phyloP scores from a whole-genome alignment of 768 basidiomycete species.

The Pleurotus eryngii region DNA sequence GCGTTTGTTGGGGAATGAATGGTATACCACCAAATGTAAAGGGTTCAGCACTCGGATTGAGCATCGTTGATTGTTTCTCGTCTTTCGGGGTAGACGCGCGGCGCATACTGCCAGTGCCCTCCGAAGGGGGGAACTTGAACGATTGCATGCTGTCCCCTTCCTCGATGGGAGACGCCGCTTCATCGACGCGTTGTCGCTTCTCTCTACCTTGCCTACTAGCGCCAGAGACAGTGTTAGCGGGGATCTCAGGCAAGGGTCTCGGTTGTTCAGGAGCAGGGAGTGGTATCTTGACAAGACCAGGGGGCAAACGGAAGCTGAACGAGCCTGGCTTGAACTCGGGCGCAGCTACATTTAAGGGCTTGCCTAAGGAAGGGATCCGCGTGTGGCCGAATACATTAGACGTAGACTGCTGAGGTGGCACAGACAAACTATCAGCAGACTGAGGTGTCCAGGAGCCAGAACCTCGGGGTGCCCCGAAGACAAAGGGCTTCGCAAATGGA shows the following conservation, averaged over 20 bases:
- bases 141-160: conserved; percentile 60
- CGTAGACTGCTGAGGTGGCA: conserved; percentile 25
- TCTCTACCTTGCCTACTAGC: conserved; percentile 67
- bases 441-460: conserved; percentile 28
- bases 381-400: conserved; percentile 33
- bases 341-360: conserved; percentile 76
- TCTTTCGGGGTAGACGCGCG: conserved; percentile 39
- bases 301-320: conserved; percentile 76
- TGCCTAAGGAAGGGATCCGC: conserved; percentile 50
- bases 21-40: conserved; percentile 63
- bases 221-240: conserved; percentile 38
- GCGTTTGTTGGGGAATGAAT: conserved; percentile 22
- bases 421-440: conserved; percentile 25
- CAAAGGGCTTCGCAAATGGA: conserved; percentile 81
- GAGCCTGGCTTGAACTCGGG: conserved; percentile 76
- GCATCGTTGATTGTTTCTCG: conserved; percentile 20
- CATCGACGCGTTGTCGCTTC: conserved; percentile 67
- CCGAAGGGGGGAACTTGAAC: conserved; percentile 69
- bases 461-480: conserved; percentile 54
- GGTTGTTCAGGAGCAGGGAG: conserved; percentile 26
- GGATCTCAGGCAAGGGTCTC: conserved; percentile 25
- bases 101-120: conserved; percentile 48
- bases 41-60: conserved; percentile 50
- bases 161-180: conserved; percentile 42
- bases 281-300: conserved; percentile 60